Conservation (phyloP, 371 early-diverging fungal genomes). For the Batrachochytrium dendrobatidis region DNA sequence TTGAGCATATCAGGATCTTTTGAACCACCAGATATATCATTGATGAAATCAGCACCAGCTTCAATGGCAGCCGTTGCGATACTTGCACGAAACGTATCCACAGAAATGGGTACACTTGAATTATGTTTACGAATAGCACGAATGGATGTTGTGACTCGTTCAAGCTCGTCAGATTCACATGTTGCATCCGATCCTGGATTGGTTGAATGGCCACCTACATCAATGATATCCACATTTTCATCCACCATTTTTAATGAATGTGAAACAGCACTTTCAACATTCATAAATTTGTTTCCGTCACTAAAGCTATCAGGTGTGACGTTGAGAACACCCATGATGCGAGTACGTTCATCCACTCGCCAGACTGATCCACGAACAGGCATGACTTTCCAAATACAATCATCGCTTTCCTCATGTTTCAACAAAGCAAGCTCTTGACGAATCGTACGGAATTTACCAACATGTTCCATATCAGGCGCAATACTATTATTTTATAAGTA, state of each 20-base stretch:
- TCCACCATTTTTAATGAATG: slow-evolving; percentile 64
- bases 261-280: slow-evolving; percentile 58
- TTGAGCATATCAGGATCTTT: slow-evolving; percentile 74
- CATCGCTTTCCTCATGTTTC: slow-evolving; percentile 41
- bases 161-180: slow-evolving; percentile 67
- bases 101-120: slow-evolving; percentile 66
- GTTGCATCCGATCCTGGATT: slow-evolving; percentile 78
- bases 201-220: slow-evolving; percentile 95
- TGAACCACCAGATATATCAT: slow-evolving; percentile 89
- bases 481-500: slow-evolving; percentile 47
- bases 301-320: slow-evolving; percentile 95
- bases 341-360: slow-evolving; percentile 61
- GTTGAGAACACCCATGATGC: slow-evolving; percentile 94
- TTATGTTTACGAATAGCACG: slow-evolving; percentile 58
- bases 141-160: slow-evolving; percentile 85
- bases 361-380: slow-evolving; percentile 52
- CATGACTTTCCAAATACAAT: slow-evolving; percentile 57
- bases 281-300: slow-evolving; percentile 71
- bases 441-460: slow-evolving; percentile 69
- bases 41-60: slow-evolving; percentile 86
- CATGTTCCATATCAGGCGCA: slow-evolving; percentile 82
- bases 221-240: slow-evolving; percentile 87
- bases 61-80: slow-evolving; percentile 78
- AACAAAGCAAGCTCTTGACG: slow-evolving; percentile 72
- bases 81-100: slow-evolving; percentile 84